Base-by-base conservation (phyloP, 371 early-diverging fungal species). In the Mycotypha africana region DNA sequence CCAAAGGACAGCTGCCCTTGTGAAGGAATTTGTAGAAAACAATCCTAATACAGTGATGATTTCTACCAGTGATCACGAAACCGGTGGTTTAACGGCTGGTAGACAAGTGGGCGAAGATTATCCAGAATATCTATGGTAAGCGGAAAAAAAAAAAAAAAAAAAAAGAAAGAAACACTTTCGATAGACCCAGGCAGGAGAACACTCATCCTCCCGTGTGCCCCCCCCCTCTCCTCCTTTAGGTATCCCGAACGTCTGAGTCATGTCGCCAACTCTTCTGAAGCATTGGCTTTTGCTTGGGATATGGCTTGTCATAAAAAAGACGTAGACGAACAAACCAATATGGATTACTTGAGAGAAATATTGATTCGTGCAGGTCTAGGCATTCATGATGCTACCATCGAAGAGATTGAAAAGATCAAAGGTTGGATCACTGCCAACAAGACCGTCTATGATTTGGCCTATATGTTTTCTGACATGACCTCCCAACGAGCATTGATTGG, bases 21-120 rank as follows among this genome's bases (percentile, higher is more conserved):
- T 91, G 24, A 84, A 81, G 36, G 42, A 72, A 2, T 97, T 82
- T 63, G 88, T 94, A 5, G 67, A 82, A 20, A 36, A 60, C 0
- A 70, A 93, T 48, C 87, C 89, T 2, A 79, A 84, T 36, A 92
- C 95, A 0, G 73, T 95, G 1, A 59, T 94, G 72, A 87, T 95
- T 26, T 91, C 93, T 24, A 77, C 77, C 3, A 84, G 84, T 38
- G 96, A 97, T 65, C 97, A 97, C 56, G 98, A 97, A 67, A 96
- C 97, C 1, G 97, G 97, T 4, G 96, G 95, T 0, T 70, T 94
- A 30, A 82, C 91, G 0, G 67, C 92, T 6, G 93, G 82, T 11
- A 62, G 77, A 26, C 91, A 92, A 64, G 55, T 81, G 0, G 74
- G 72, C n/a, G 51, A 59, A 2, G 53, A 65, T 2, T 91, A 90